Evolutionary conservation across 352 stramenopile genomes (phyloP), one percentile per base, ranked within the genome.

Genomic region (Phytophthora syringae): DNA sequence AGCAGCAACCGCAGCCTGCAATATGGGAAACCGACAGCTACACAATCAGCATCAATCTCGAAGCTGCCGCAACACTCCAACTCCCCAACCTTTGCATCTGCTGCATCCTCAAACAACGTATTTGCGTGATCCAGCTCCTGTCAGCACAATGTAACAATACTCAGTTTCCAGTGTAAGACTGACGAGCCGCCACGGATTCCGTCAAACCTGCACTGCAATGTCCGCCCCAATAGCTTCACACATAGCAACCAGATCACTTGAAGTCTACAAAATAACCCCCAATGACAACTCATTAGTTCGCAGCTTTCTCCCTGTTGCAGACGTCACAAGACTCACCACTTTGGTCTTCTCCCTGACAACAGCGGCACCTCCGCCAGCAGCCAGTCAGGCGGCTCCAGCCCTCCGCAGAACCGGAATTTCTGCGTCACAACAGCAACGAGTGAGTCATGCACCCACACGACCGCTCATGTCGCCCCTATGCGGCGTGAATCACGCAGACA

Each of bases 371-470:
- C 75, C 1, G 72, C 77, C 34, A 88, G 65, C 51, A 90, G 22
- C 81, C 81, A 90, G 65, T 90, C 81, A 0, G 81, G 81, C 44
- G 81, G 81, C 64, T 90, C 81, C 51, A 90, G 52, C 6, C 78
- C 79, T 45, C 81, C 81, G 24, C 81, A 88, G 70, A 88, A 88
- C 18, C 81, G 72, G 45, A 86, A 90, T 60, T 67, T 77, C 70
- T 77, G 30, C 52, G 37, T 5, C 54, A 40, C 43, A 62, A 42
- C 9, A 50, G 12, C 39, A 52, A 24, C 52, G 32, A 45, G 21
- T 60, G 7, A 43, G 22, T 13, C 30, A 27, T 11, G 3, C 36
- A 64, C n/a, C n/a, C 36, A 50, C 1, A 13, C 1, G 39, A 21
- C 9, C n/a, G 25, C 16, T 50, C 7, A 20, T 20, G 22, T n/a